phyloP scores from a whole-genome alignment of 1,139 yeast genomes.

The Suhomyces yuchorum region DNA sequence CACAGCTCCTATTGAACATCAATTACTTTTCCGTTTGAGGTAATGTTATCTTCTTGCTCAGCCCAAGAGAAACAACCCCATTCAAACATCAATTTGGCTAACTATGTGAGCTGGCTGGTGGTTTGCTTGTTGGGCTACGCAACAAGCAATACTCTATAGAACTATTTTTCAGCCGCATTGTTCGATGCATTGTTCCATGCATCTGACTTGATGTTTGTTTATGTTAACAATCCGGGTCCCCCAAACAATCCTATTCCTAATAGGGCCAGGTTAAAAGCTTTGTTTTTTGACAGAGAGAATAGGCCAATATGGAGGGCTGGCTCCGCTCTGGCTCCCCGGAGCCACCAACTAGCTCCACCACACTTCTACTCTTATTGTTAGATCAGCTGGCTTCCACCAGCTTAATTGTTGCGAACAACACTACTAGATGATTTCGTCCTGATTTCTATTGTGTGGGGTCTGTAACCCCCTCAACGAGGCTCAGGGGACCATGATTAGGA shows the following conservation, averaged over 20 bases:
- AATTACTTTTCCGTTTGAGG: neutral
- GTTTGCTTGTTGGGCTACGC: neutral
- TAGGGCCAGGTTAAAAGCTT: neutral
- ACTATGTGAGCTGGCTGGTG: neutral
- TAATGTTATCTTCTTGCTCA: neutral
- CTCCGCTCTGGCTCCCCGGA: neutral
- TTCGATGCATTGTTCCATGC: constrained; percentile 10
- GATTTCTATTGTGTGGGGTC: neutral
- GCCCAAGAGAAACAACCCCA: neutral
- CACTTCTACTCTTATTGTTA: neutral
- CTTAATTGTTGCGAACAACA: neutral
- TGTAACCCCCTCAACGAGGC: neutral
- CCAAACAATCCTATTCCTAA: constrained; percentile 1
- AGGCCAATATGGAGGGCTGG: neutral
- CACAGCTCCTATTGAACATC: neutral
- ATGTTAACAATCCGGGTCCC: neutral
- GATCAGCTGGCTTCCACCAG: neutral
- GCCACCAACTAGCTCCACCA: neutral
- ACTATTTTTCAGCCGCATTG: constrained; percentile 6
- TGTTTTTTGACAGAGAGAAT: neutral
- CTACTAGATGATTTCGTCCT: neutral
- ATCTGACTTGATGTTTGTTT: neutral
- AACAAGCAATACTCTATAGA: neutral
- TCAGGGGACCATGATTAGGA: neutral
- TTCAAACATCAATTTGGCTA: neutral